A percentile compares a stretch with the other conserved stretches of the same genome.
These are phyloP conservation scores for Caryopteris hybrid DNA, from an alignment of 305 asterid genomes.

Conservation along the genomic window DNA sequence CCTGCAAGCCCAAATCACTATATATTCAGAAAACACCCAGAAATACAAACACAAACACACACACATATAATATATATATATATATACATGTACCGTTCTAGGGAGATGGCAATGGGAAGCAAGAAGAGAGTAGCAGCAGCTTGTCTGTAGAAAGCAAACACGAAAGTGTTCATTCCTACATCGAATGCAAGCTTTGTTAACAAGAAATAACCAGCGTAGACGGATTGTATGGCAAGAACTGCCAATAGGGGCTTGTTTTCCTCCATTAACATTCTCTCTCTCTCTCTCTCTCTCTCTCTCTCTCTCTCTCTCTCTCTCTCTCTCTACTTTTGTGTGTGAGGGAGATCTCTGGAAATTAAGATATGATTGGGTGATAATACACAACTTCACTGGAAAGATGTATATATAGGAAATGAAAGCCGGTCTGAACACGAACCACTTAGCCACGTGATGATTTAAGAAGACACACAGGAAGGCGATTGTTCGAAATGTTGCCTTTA, in stretches of 20 bases:
- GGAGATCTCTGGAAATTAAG: no score
- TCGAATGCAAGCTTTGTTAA: constrained; percentile 81
- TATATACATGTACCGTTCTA: constrained; percentile 42
- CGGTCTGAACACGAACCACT: background rate
- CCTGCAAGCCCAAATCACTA: constrained; percentile 33
- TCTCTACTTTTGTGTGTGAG: background rate
- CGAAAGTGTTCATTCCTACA: constrained; percentile 78
- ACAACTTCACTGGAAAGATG: background rate
- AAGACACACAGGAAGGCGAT: background rate
- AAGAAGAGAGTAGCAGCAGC: constrained; percentile 76
- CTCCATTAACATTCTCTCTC: constrained; percentile 29
- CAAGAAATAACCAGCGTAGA: constrained; percentile 79
- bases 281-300: constrained; percentile 6
- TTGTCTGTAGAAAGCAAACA: constrained; percentile 92
- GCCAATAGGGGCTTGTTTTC: constrained; percentile 37
- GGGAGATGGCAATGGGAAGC: constrained; percentile 58
- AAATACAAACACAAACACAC: background rate
- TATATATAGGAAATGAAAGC: background rate
- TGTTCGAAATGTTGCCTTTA: background rate
- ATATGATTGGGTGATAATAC: background rate
- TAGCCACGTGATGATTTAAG: constrained; percentile 5
- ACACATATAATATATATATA: no score
- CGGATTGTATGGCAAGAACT: constrained; percentile 41
- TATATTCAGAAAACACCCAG: background rate
- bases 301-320: background rate